phyloP scores from a whole-genome alignment of 1,139 yeast species.

The Pichiaceae sp. region DNA sequence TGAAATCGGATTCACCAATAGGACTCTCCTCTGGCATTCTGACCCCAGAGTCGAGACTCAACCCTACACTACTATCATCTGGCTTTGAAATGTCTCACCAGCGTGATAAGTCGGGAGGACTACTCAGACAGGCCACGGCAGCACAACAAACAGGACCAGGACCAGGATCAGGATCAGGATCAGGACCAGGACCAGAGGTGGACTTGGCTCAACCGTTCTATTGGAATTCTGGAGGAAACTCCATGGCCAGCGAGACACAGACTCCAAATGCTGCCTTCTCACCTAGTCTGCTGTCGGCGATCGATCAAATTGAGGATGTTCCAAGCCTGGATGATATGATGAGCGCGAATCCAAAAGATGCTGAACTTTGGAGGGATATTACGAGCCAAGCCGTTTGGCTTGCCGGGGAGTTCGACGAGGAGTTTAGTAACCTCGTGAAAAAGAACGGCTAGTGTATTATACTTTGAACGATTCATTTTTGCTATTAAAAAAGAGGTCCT shows the following conservation, averaged over 20 bases:
- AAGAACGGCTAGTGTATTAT: background rate
- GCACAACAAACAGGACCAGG: background rate
- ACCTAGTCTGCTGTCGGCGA: constrained; percentile 18
- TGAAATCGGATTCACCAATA: constrained; percentile 7
- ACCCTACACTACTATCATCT: background rate
- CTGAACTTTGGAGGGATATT: constrained; percentile 67
- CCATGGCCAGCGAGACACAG: background rate
- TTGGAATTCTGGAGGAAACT: background rate
- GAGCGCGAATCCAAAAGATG: constrained; percentile 33
- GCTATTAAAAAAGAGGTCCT: constrained; percentile 6
- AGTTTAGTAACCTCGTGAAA: constrained; percentile 6
- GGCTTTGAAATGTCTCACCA: background rate
- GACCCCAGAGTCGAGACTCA: background rate
- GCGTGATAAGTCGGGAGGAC: background rate
- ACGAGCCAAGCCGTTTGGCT: constrained; percentile 72
- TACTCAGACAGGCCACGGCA: background rate
- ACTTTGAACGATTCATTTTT: background rate
- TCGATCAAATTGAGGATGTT: constrained; percentile 20
- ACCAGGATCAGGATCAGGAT: background rate
- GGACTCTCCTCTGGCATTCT: background rate
- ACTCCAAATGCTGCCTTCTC: constrained; percentile 13
- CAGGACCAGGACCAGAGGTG: background rate
- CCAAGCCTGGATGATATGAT: constrained; percentile 21
- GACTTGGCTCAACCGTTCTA: background rate
- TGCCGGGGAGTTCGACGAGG: constrained; percentile 12